A percentile compares a stretch with the other conserved stretches of the same genome.
phyloP scores from a whole-genome alignment of 768 basidiomycete genomes.

The Lentinus brumalis region DNA sequence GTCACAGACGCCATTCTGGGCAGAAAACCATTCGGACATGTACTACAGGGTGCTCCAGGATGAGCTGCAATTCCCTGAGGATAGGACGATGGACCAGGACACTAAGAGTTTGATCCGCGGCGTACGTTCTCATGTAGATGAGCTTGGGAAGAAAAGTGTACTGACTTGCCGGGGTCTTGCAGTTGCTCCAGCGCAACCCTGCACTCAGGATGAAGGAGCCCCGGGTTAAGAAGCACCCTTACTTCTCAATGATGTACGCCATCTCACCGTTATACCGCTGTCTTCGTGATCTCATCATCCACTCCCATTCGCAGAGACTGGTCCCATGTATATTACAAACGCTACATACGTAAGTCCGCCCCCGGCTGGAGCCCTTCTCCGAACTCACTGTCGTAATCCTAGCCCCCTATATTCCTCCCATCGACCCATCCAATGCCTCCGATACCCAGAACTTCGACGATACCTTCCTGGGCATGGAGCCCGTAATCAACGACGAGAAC shows the following conservation, averaged over 20 bases:
- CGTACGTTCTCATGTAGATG: slow-evolving; percentile 47
- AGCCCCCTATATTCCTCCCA: slow-evolving; percentile 93
- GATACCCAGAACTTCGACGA: slow-evolving; percentile 99
- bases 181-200: slow-evolving; percentile 94
- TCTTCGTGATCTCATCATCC: no score
- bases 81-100: slow-evolving; percentile 90
- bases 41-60: slow-evolving; percentile 91
- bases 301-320: slow-evolving; percentile 1
- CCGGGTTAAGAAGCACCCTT: slow-evolving; percentile 90
- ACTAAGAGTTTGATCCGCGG: slow-evolving; percentile 95
- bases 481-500: slow-evolving; percentile 81
- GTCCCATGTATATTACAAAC: slow-evolving; percentile 88
- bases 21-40: slow-evolving; percentile 93
- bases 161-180: neutral
- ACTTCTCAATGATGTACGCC: slow-evolving; percentile 91
- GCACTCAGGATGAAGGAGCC: slow-evolving; percentile 89
- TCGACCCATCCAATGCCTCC: slow-evolving; percentile 87
- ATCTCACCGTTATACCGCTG: neutral
- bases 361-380: neutral
- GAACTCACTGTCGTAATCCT: slow-evolving; percentile 19
- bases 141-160: neutral
- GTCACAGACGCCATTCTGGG: slow-evolving; percentile 86
- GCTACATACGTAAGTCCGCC: slow-evolving; percentile 79
- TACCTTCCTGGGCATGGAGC: slow-evolving; percentile 94
- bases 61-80: slow-evolving; percentile 87